Evolutionary conservation across 2,329 filamentous ascomycete species (phyloP).

Genomic region (Phyllosticta ampelicida): DNA sequence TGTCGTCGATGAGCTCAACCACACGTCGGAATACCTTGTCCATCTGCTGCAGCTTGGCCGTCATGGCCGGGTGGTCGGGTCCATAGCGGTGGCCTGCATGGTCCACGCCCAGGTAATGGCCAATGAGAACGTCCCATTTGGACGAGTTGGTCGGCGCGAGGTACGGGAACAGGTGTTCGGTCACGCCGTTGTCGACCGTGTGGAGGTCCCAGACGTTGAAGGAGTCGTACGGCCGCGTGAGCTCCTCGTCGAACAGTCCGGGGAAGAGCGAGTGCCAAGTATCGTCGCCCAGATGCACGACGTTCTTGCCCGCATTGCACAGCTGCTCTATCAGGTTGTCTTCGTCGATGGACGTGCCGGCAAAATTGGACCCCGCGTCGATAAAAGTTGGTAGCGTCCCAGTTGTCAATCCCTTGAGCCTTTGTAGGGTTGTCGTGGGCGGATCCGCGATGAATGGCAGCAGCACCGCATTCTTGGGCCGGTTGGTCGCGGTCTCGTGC

Average conservation of each 20-base stretch:
- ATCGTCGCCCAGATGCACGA: slow-evolving; percentile 95
- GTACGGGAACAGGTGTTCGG: slow-evolving; percentile 79
- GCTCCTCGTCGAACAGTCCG: slow-evolving; percentile 77
- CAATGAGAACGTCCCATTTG: slow-evolving; percentile 90
- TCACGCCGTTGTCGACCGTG: slow-evolving; percentile 91
- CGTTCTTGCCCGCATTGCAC: slow-evolving; percentile 54
- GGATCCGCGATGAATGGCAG: slow-evolving; percentile 95
- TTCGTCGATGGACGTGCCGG: slow-evolving; percentile 89
- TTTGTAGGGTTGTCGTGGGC: slow-evolving; percentile 83
- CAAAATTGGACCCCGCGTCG: slow-evolving; percentile 90
- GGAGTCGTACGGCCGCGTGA: slow-evolving; percentile 85
- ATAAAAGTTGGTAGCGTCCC: slow-evolving; percentile 92
- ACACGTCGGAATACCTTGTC: slow-evolving; percentile 65
- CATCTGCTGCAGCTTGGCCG: slow-evolving; percentile 84
- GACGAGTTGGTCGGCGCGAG: slow-evolving; percentile 52
- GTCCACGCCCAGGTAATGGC: slow-evolving; percentile 89
- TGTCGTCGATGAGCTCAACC: slow-evolving; percentile 62
- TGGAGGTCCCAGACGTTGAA: slow-evolving; percentile 98
- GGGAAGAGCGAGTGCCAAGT: slow-evolving; percentile 94
- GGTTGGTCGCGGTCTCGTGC: slow-evolving; percentile 65
- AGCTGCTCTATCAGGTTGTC: slow-evolving; percentile 65
- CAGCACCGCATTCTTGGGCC: slow-evolving; percentile 75
- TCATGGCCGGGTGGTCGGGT: slow-evolving; percentile 86
- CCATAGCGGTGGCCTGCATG: slow-evolving; percentile 96
- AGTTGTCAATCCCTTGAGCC: slow-evolving; percentile 87